phyloP scores from a whole-genome alignment of 768 basidiomycete species.

The Termitomyces heimii region DNA sequence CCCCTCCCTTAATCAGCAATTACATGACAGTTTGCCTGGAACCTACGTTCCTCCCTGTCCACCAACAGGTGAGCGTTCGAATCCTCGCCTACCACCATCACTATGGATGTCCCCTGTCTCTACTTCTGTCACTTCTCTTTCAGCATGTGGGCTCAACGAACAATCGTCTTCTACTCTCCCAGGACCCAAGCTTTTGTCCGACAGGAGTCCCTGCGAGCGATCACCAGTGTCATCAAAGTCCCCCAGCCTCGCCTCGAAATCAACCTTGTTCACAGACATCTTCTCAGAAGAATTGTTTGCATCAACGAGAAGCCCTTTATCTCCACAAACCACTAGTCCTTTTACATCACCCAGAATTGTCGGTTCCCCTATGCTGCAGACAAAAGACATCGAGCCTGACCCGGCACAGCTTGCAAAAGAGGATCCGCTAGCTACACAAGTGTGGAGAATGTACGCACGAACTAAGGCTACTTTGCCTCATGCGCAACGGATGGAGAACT shows the following conservation, averaged over 20 bases:
- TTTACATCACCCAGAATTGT: conserved; percentile 63
- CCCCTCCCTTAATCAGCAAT: conserved; percentile 2
- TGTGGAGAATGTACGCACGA: conserved; percentile 95
- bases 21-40: conserved; percentile 8
- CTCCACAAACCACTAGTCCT: conserved; percentile 40
- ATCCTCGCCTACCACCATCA: conserved; percentile 60
- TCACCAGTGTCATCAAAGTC: conserved; percentile 35
- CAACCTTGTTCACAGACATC: conserved; percentile 60
- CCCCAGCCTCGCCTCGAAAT: conserved; percentile 48
- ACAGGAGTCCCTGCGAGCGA: conserved; percentile 27
- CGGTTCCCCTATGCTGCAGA: conserved; percentile 63
- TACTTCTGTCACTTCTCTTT: conserved; percentile 37
- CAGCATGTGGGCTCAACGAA: conserved; percentile 30
- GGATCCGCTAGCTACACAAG: conserved; percentile 90
- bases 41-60: conserved; percentile 19
- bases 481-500: conserved; percentile 94
- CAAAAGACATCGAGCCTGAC: conserved; percentile 38
- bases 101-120: conserved; percentile 80
- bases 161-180: conserved; percentile 29
- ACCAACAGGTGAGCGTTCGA: conserved; percentile 42
- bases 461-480: conserved; percentile 88
- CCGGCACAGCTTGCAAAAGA: conserved; percentile 69
- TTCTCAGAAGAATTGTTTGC: conserved; percentile 67
- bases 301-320: conserved; percentile 26
- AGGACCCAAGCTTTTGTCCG: conserved; percentile 25